Conservation (phyloP, 345 rosid genomes). For the Rhodamnia argentea region DNA sequence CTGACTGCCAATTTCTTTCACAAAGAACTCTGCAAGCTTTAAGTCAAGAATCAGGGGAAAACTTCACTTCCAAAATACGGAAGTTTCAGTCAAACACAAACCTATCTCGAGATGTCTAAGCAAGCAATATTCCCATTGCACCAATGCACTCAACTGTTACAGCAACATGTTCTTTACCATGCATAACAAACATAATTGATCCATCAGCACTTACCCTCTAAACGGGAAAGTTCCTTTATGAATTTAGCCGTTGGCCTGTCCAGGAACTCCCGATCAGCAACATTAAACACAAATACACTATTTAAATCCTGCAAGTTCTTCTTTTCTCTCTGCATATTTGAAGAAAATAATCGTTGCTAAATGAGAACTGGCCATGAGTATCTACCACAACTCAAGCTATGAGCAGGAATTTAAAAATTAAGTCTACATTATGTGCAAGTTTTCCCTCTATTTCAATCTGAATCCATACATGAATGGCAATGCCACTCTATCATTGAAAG, state of each 20-base stretch:
- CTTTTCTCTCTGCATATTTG: constrained; percentile 70
- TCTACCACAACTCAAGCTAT: not conserved
- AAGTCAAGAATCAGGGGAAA: not conserved
- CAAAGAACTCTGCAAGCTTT: constrained; percentile 54
- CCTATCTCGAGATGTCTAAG: not conserved
- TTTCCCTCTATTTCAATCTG: not conserved
- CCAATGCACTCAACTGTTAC: not conserved
- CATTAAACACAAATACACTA: constrained; percentile 72
- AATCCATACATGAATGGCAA: not conserved
- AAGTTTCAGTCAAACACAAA: not conserved
- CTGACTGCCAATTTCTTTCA: constrained; percentile 75
- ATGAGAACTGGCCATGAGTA: not conserved
- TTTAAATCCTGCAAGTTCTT: constrained; percentile 74
- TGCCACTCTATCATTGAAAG: not conserved
- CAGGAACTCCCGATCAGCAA: constrained; percentile 60
- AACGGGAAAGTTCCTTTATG: constrained; percentile 59
- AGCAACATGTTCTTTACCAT: not conserved
- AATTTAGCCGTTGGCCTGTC: constrained; percentile 88
- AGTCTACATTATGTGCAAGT: not conserved
- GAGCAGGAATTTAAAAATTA: not conserved
- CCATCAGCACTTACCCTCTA: constrained; percentile 43
- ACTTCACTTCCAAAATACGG: not conserved
- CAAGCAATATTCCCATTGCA: not conserved
- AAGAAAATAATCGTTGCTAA: not conserved
- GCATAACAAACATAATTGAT: not conserved